Evolutionary conservation across 192 early-diverging fungal genomes (phyloP), one percentile per base, ranked within the genome.

Genomic region (Mortierella alpina): DNA sequence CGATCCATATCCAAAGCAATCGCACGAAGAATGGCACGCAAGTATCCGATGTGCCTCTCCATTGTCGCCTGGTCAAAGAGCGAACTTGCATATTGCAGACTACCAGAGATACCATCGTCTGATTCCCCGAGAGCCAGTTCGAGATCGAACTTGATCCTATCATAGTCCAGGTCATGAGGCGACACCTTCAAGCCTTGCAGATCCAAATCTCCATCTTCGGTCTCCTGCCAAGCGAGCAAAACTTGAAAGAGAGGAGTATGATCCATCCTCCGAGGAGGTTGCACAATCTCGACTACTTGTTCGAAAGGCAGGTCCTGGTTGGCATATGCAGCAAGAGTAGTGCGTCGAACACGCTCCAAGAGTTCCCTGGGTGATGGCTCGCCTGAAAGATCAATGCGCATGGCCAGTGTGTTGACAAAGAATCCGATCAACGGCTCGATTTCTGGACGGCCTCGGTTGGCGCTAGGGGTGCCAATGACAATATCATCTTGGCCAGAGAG

Each of bases 401-500:
- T 20, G 7, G 48, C 61, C 3, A 63, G 61, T 5, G 47, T 63
- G 18, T 63, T 63, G 61, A 63, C 48, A 49, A 63, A 63, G 48
- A 63, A 63, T 48, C 61, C 61, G 23, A 63, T 63, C 45, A 63
- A 17, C 61, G 9, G 47, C 46, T 63, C 61, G 17, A 63, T 23
- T 23, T 63, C 46, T 5, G 45, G 61, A 49, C 23, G 45, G 61
- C 23, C 23, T 11, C 61, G 61, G 42, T 63, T 63, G 23, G 61
- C 61, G 17, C 46, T 63, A 17, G 61, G 61, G 15, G 61, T 49
- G 12, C 61, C 61, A 13, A 63, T 63, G 12, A 63, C n/a, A 23
- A 63, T 47, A 63, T 63, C 61, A 6, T 63, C 61, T 17, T 63
- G 61, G n/a, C 61, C 57, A 20, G 57, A 59, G 57, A 59, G 57